phyloP scores from a whole-genome alignment of 2,329 filamentous ascomycete species.

The Aspergillus fructus region DNA sequence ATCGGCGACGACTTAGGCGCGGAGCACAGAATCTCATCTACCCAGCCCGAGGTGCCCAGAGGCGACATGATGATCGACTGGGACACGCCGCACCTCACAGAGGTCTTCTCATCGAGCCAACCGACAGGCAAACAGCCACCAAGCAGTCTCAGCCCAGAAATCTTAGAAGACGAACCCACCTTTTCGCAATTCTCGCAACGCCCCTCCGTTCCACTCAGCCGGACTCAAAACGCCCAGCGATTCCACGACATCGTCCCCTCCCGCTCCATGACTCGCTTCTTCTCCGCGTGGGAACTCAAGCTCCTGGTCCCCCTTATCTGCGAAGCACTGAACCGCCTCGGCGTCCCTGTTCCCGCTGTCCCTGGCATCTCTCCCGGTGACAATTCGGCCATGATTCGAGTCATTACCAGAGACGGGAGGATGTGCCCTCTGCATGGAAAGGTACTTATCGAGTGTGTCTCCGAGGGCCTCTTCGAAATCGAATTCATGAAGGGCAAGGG shows the following conservation, averaged over 20 bases:
- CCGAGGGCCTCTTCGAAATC: constrained; percentile 71
- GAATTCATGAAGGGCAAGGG: constrained; percentile 93
- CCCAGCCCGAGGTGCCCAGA: constrained; percentile 78
- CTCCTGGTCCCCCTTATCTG: constrained; percentile 77
- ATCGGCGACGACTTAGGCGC: constrained; percentile 38
- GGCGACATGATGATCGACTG: constrained; percentile 80
- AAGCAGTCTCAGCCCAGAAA: constrained; percentile 52
- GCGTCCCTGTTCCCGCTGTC: constrained; percentile 66
- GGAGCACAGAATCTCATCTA: constrained; percentile 65
- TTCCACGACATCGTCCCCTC: constrained; percentile 91
- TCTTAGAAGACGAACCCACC: constrained; percentile 80
- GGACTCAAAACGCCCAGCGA: constrained; percentile 83
- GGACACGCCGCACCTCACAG: constrained; percentile 68
- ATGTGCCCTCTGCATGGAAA: constrained; percentile 46
- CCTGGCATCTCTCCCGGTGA: constrained; percentile 48
- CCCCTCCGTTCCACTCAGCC: constrained; percentile 74
- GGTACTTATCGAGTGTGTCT: constrained; percentile 45
- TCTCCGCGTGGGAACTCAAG: constrained; percentile 73
- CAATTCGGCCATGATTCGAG: constrained; percentile 63
- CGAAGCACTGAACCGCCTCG: constrained; percentile 80
- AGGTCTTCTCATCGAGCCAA: constrained; percentile 48
- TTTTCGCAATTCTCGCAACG: constrained; percentile 78
- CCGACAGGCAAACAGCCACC: constrained; percentile 40
- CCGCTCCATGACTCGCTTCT: constrained; percentile 86
- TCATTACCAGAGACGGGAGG: constrained; percentile 66